A percentile compares a stretch with the other conserved stretches of the same genome.
These are phyloP conservation scores for Diaporthe nobilis DNA, from an alignment of 2,329 filamentous ascomycete species.

Conservation along the genomic window DNA sequence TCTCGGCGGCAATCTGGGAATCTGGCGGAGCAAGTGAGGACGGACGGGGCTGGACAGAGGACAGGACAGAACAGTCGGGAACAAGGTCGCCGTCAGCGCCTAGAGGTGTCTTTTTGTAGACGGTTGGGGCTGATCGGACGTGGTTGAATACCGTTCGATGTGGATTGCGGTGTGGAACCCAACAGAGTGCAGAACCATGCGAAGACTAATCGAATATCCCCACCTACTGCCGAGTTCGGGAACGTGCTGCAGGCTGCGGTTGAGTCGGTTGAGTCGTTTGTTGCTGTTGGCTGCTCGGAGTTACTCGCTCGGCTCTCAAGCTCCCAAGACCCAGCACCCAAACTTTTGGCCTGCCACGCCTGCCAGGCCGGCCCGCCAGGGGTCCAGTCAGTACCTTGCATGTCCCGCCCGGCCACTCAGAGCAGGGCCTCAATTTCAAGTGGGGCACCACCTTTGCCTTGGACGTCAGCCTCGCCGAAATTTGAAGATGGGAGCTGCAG, in stretches of 20 bases:
- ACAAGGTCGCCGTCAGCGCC: constrained; percentile 21
- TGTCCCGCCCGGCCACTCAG: constrained; percentile 34
- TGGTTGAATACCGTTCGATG: constrained; percentile 26
- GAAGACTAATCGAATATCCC: constrained; percentile 24
- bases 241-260: constrained; percentile 1
- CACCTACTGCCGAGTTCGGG: constrained; percentile 39
- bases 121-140: constrained; percentile 4
- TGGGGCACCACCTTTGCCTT: constrained; percentile 29
- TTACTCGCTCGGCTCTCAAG: neutral
- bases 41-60: neutral
- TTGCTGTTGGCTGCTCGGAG: constrained; percentile 3
- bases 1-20: constrained; percentile 10
- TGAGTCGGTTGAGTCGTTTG: constrained; percentile 6
- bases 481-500: constrained; percentile 38
- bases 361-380: constrained; percentile 15
- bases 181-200: constrained; percentile 31
- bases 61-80: constrained; percentile 3
- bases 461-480: constrained; percentile 42
- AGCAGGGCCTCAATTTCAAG: neutral
- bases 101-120: constrained; percentile 22
- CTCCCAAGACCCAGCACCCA: constrained; percentile 1
- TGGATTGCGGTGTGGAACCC: constrained; percentile 27
- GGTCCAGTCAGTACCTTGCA: constrained; percentile 5
- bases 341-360: neutral
- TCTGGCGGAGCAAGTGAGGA: neutral